Conservation (phyloP, 345 rosid genomes). For the Salix exigua region DNA sequence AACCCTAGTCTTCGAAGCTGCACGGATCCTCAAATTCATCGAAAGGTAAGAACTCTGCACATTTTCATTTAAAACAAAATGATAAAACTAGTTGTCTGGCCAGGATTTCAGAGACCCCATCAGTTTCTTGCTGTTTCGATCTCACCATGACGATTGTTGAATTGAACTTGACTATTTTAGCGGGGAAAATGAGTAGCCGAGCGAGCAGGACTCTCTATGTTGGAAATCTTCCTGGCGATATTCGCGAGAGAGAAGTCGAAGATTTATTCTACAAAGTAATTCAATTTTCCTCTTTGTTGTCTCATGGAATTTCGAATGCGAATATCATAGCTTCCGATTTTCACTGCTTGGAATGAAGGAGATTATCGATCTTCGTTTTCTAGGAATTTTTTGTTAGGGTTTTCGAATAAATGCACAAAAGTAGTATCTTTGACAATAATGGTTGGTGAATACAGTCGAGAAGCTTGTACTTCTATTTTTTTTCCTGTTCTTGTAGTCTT, state of each 20-base stretch:
- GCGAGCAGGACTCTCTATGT: slow-evolving; percentile 85
- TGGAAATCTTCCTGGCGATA: slow-evolving; percentile 94
- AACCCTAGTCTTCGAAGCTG: slow-evolving; percentile 1
- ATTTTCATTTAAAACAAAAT: neutral
- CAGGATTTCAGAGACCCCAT: neutral
- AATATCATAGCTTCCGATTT: neutral
- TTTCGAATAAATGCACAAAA: neutral
- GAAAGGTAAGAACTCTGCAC: neutral
- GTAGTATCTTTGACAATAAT: neutral
- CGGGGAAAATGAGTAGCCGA: slow-evolving; percentile 63
- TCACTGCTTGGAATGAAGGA: neutral
- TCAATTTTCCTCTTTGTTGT: neutral
- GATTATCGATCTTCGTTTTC: neutral
- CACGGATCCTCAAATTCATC: neutral
- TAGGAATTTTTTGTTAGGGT: neutral
- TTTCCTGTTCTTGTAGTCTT: neutral
- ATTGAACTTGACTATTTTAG: slow-evolving; percentile 11
- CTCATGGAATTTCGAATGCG: neutral
- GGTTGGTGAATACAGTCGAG: neutral
- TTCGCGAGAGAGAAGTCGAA: slow-evolving; percentile 80
- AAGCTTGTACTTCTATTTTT: neutral
- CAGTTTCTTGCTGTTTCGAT: neutral
- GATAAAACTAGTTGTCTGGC: neutral
- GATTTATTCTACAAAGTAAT: slow-evolving; percentile 86
- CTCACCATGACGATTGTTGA: neutral